Evolutionary conservation across 2,329 filamentous ascomycete genomes (phyloP), one percentile per base, ranked within the genome.

Genomic region (Epichloe uncinata): DNA sequence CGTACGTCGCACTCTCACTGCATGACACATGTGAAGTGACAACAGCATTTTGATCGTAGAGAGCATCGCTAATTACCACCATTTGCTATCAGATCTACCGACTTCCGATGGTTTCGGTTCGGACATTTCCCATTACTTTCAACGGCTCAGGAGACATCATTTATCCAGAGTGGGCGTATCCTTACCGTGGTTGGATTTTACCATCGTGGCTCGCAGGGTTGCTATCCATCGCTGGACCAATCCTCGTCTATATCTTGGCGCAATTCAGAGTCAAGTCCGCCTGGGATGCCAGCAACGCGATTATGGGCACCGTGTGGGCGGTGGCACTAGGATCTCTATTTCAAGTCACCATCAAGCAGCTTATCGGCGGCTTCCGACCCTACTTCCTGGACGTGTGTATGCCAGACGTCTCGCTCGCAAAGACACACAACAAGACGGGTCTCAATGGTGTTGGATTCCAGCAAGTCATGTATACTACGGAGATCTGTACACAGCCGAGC

Each of bases 381-480:
- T 75, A 82, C 57, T 84, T 85, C 62, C 74, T 84, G 42, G 71
- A 74, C 4, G 76, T 83, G 51, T 85, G 81, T 65, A 72, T 77
- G 59, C 82, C 81, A 0, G 71, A 74, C 50, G 63, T 73, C n/a
- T 68, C 69, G 1, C 64, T 63, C 0, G 66, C 66, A 6, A 58
- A 65, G 15, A 65, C 67, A 3, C 72, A 70, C 45, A 67, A 68
- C 48, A 47, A 56, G 18, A 66, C 67, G 0, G 69, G 69, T 0
- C 61, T 69, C 44, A 66, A 69, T 26, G 69, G 62, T 22, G 63
- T 68, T 30, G 82, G 82, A 0, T 81, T 75, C 58, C 66, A 69
- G 38, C 64, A 71, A 34, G 72, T 84, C 61, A 83, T 84, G 77
- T 85, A 79, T 65, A 78, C 79, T 43, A 69, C 72, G 36, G 77